Base-by-base conservation (phyloP, 2,329 filamentous ascomycete species). In the Ampelomyces quisqualis region DNA sequence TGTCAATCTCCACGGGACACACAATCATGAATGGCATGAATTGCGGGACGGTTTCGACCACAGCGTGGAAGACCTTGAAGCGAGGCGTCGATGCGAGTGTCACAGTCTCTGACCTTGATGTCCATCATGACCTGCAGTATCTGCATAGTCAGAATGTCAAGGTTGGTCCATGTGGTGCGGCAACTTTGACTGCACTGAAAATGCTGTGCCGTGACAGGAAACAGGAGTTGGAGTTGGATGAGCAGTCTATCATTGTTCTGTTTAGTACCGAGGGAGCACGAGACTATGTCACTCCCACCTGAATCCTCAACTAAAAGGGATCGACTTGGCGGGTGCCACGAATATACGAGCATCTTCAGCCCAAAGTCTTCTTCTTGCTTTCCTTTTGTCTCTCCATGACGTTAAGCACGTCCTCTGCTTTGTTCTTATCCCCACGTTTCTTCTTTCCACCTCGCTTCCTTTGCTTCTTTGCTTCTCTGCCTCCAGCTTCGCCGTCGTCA, bases 401-500 rank as follows among this genome's bases (percentile, higher is more conserved):
- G 43, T 80, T 80, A 74, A 95, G 72, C 38, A 95, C 88, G 73
- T 95, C 88, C 4, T 79, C 79, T 10, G 82, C 86, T 68, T 77
- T 91, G 61, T 97, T 88, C 44, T 71, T 82, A 64, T 90, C 86
- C 0, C 86, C 86, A 66, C 88, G 89, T 60, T 81, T 79, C 73
- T 88, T 90, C 75, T 86, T 87, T 1, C 77, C 73, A 0, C 82
- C 84, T 50, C 88, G 77, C 70, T 88, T 88, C 51, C 84, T 75
- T 70, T 85, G 83, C 28, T 74, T 61, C 51, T 85, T 79, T 70
- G 33, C 75, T 67, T 68, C 68, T 1, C 73, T 75, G 0, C 58
- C 70, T 2, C 60, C 65, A 0, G 73, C 76, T 0, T 64, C 71
- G 1, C 64, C 70, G 0, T 74, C 76, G 0, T 67, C 72, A 1